Base-by-base conservation (phyloP, 2,329 filamentous ascomycete genomes). In the Microsporum ferrugineum region DNA sequence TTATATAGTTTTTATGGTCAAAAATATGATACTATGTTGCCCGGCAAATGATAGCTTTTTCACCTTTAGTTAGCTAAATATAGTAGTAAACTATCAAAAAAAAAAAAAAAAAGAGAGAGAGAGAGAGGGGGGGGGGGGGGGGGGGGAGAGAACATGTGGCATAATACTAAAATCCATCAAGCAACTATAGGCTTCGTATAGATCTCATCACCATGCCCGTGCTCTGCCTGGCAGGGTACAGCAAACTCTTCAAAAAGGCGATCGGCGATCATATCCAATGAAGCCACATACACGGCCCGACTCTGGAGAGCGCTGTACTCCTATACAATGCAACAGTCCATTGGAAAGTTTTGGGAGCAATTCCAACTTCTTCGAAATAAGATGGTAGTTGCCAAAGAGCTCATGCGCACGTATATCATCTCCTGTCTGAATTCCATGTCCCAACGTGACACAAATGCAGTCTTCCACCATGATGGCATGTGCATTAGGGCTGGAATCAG, bases 361-460 rank as follows among this genome's bases (percentile, higher is more conserved):
- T 27, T 72, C 61, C 47, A 84, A 63, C 23, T 73, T 72, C 60
- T 72, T 72, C 1, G 70, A 68, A 0, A 84, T 78, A 6, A 66
- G 66, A 2, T 68, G 65, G 56, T 82, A 81, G 60, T 81, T 72
- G 1, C 83, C 83, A 62, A 84, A 80, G 70, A 84, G 85, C 3
- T 60, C 63, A 66, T 85, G 83, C 0, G 76, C 77, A 27, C 83
- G 75, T 1, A 74, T 71, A 2, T 65, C 67, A 0, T 67, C 71
- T 1, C 62, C 60, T 1, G 51, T 56, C 1, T 71, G 68, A 23
- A 84, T 51, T 0, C 83, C 83, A 66, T 86, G 83, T 0, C 83
- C 84, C 10, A 86, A 71, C 0, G 83, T 82, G 0, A 84, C 82
- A 12, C 79, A 83, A 77, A 80, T 82, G 49, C 75, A 57, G 3